Base-by-base conservation (phyloP, 139 green algal genomes). In the Tetradesmus lagerheimii region DNA sequence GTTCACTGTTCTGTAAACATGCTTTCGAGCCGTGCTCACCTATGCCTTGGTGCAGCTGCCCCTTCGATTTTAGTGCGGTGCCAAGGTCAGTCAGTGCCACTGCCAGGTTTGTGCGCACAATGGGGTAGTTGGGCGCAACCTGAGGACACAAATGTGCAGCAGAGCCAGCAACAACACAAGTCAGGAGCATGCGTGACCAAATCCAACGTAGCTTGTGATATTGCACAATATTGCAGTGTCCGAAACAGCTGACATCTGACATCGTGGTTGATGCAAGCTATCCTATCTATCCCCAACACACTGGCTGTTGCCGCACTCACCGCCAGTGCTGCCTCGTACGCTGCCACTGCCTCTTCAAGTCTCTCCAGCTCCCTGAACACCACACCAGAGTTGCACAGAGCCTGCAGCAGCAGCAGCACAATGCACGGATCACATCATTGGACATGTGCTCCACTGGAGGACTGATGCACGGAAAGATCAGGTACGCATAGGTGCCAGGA, bases 381-480 rank as follows among this genome's bases (percentile, higher is more conserved):
- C 12, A 98, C 96, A 0, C 97, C 98, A 91, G 98, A 92, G 93
- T 99, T 99, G 97, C 98, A 99, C 80, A 96, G 96, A 20, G 98
- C 96, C 92, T 99, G 96, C 0, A n/a, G 37, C 23, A 57, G 66
- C 66, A 38, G 66, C 64, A 31, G 64, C 64, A 31, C n/a, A n/a
- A n/a, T n/a, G n/a, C n/a, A n/a, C n/a, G n/a, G n/a, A n/a, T n/a
- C n/a, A n/a, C n/a, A n/a, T n/a, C n/a, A n/a, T n/a, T n/a, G n/a
- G n/a, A n/a, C n/a, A n/a, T n/a, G n/a, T n/a, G n/a, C n/a, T n/a
- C n/a, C n/a, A n/a, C n/a, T n/a, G n/a, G n/a, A n/a, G n/a, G n/a
- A n/a, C n/a, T n/a, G n/a, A n/a, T n/a, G n/a, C n/a, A n/a, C n/a
- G n/a, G n/a, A n/a, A n/a, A n/a, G n/a, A n/a, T n/a, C n/a, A n/a